Percentiles rank a stretch among this genome's conserved stretches.
Conservation (phyloP, 208 protist genomes). For the Leishmania braziliensis region DNA sequence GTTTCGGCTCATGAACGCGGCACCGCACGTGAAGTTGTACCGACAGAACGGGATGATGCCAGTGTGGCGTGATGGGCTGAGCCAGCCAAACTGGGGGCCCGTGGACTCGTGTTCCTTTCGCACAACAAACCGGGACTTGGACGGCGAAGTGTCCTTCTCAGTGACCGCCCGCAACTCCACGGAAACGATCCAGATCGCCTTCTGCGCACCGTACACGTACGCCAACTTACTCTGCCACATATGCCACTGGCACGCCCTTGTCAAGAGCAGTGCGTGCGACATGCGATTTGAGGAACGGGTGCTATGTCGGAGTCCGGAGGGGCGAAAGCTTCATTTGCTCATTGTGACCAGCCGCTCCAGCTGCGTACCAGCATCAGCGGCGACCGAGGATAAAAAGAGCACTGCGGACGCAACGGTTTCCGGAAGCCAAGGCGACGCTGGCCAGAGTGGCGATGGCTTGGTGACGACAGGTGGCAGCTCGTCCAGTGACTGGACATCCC, state of each 20-base stretch:
- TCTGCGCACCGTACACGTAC: conserved; percentile 89
- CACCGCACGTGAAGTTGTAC: conserved; percentile 83
- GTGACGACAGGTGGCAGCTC: neutral
- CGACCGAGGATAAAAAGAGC: neutral
- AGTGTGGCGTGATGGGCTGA: conserved; percentile 70
- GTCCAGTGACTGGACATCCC: neutral
- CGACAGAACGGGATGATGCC: conserved; percentile 77
- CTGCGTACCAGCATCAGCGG: neutral
- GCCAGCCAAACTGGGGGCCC: conserved; percentile 53
- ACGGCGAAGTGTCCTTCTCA: conserved; percentile 78
- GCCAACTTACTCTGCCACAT: conserved; percentile 86
- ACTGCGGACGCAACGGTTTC: neutral
- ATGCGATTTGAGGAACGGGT: conserved; percentile 88
- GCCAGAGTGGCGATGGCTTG: neutral
- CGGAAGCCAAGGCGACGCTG: neutral
- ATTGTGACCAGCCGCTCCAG: conserved; percentile 68
- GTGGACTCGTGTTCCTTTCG: conserved; percentile 81
- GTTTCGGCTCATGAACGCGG: conserved; percentile 75
- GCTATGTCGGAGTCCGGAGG: conserved; percentile 76
- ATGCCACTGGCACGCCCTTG: conserved; percentile 75
- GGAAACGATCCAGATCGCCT: conserved; percentile 81
- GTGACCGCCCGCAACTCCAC: conserved; percentile 48
- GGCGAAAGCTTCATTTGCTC: conserved; percentile 83
- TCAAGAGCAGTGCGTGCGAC: conserved; percentile 46
- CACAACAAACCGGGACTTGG: conserved; percentile 47